A percentile compares a stretch with the other conserved stretches of the same genome.
Evolutionary conservation across 805 yeast genomes (phyloP).

Genomic region (Candida hungchunana): DNA sequence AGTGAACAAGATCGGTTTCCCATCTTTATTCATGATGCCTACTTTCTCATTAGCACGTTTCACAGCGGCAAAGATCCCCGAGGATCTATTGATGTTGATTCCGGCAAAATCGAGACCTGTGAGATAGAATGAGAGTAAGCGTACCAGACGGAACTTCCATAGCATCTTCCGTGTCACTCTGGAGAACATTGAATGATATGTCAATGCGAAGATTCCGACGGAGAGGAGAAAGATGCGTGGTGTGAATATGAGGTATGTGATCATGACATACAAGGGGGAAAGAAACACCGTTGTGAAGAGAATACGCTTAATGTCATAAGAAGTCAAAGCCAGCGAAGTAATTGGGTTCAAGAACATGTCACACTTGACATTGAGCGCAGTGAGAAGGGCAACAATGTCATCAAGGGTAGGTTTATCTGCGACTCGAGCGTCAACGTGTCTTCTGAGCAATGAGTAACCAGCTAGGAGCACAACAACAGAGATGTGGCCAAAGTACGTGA

Average conservation of each 20-base stretch:
- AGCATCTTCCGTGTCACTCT: constrained; percentile 76
- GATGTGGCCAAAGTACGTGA: constrained; percentile 80
- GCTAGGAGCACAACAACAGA: constrained; percentile 59
- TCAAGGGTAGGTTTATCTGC: constrained; percentile 76
- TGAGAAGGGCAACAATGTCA: constrained; percentile 73
- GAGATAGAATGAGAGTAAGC: constrained; percentile 70
- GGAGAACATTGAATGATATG: constrained; percentile 85
- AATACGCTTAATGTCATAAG: constrained; percentile 74
- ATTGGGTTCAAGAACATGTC: constrained; percentile 81
- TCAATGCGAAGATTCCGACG: constrained; percentile 56
- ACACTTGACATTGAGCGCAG: constrained; percentile 68
- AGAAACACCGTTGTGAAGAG: constrained; percentile 79
- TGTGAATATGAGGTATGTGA: constrained; percentile 61
- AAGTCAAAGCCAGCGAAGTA: constrained; percentile 64
- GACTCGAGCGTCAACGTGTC: constrained; percentile 53
- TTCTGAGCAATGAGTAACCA: constrained; percentile 55
- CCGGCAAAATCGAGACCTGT: constrained; percentile 82
- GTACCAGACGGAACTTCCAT: constrained; percentile 75
- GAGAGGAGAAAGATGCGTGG: constrained; percentile 64
- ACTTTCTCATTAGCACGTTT: constrained; percentile 35
- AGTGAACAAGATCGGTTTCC: constrained; percentile 71
- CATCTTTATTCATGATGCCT: constrained; percentile 30
- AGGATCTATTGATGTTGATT: constrained; percentile 35
- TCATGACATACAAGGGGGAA: constrained; percentile 77
- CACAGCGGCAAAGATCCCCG: constrained; percentile 40